A percentile compares a stretch with the other conserved stretches of the same genome.
These are phyloP conservation scores for Monosporozyma servazzii DNA, from an alignment of 805 yeast genomes.

Conservation along the genomic window DNA sequence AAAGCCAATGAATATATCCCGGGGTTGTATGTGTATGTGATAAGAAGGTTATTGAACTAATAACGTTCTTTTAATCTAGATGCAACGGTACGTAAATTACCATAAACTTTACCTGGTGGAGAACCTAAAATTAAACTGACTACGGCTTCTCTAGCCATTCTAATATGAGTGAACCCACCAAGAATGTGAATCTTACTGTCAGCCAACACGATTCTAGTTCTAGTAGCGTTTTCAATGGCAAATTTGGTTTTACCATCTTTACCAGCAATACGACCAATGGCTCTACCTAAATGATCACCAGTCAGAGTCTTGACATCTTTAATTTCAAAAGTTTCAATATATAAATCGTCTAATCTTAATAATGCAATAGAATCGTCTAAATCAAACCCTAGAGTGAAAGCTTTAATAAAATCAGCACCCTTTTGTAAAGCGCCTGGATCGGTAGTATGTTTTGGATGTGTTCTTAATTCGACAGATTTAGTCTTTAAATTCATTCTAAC, in stretches of 20 bases:
- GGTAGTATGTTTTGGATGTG: conserved; percentile 66
- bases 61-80: conserved; percentile 95
- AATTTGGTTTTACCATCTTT: conserved; percentile 98
- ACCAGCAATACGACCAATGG: conserved; percentile 99
- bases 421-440: conserved; percentile 94
- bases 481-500: conserved; percentile 89
- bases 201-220: conserved; percentile 95
- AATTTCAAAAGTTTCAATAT: conserved; percentile 93
- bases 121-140: conserved; percentile 92
- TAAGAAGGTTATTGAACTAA: conserved; percentile 23
- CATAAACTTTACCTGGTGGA: conserved; percentile 97
- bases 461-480: conserved; percentile 81
- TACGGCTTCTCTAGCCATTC: conserved; percentile 97
- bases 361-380: conserved; percentile 94
- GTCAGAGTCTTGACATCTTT: conserved; percentile 92
- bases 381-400: conserved; percentile 93
- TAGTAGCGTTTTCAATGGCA: conserved; percentile 96
- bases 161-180: conserved; percentile 94
- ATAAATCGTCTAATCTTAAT: conserved; percentile 86
- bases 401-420: conserved; percentile 94
- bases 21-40: background rate
- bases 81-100: conserved; percentile 92
- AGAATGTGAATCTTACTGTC: conserved; percentile 93
- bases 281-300: conserved; percentile 96
- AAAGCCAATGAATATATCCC: background rate